A percentile compares a stretch with the other conserved stretches of the same genome.
phyloP scores from a whole-genome alignment of 768 basidiomycete genomes.

The Leucogyrophana mollusca region DNA sequence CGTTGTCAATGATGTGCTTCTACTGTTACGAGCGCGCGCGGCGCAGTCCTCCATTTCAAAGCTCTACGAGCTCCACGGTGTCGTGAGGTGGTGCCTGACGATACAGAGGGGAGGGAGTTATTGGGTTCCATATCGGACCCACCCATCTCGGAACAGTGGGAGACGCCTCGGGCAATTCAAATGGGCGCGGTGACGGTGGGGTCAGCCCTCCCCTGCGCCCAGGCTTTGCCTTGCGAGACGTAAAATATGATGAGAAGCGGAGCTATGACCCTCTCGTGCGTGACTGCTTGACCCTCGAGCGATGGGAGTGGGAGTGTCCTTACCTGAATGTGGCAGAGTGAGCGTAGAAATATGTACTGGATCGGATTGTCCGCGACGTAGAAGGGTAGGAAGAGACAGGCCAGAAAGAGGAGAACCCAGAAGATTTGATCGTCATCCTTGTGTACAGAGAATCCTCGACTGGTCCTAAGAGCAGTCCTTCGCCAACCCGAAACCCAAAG shows the following conservation, averaged over 20 bases:
- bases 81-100: no score
- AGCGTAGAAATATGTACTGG: neutral
- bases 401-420: slow-evolving; percentile 7
- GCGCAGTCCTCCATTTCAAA: no score
- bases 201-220: no score
- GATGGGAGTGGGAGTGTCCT: neutral
- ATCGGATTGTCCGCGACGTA: slow-evolving; percentile 1
- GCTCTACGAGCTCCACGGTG: no score
- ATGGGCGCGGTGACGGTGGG: no score
- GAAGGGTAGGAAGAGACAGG: slow-evolving; percentile 10
- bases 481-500: neutral
- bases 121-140: no score
- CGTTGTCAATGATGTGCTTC: no score
- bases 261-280: slow-evolving; percentile 31
- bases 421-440: slow-evolving; percentile 11
- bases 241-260: slow-evolving; percentile 37
- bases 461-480: slow-evolving; percentile 1
- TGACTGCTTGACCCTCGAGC: no score
- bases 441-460: slow-evolving; percentile 1
- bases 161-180: no score
- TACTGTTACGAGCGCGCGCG: no score
- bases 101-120: no score
- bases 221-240: slow-evolving; percentile 34
- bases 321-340: neutral
- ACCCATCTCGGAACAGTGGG: no score